A percentile compares a stretch with the other conserved stretches of the same genome.
phyloP scores from a whole-genome alignment of 805 yeast species.

The Saccharomycopsis fibuligera region DNA sequence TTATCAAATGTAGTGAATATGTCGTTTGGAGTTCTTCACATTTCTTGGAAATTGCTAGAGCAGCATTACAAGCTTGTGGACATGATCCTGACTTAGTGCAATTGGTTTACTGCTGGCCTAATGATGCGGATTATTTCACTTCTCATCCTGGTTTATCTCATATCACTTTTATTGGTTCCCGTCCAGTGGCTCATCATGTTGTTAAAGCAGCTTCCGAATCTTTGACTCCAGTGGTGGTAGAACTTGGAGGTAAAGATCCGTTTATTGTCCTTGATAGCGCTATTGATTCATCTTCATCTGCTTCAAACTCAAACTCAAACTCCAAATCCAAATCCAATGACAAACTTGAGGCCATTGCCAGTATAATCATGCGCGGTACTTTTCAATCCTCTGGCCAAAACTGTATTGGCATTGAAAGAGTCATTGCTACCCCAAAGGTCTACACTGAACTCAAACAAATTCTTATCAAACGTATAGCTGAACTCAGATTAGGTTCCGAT shows the following conservation, averaged over 20 bases:
- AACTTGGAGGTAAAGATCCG: conserved; percentile 95
- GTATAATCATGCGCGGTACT: conserved; percentile 87
- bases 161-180: conserved; percentile 93
- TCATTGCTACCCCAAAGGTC: conserved; percentile 66
- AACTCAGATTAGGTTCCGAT: conserved; percentile 78
- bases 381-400: conserved; percentile 98
- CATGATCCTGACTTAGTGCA: conserved; percentile 81
- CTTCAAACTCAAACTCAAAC: too few relatives aligned
- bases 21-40: conserved; percentile 91
- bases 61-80: conserved; percentile 67
- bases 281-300: conserved; percentile 41
- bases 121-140: conserved; percentile 80
- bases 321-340: conserved; percentile 23
- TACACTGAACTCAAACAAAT: conserved; percentile 58
- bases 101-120: conserved; percentile 82
- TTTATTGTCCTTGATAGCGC: conserved; percentile 81
- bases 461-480: conserved; percentile 50
- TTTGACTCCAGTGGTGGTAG: conserved; percentile 93
- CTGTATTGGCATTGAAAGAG: conserved; percentile 95
- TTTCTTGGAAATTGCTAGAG: conserved; percentile 64
- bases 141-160: conserved; percentile 79
- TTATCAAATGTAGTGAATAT: conserved; percentile 91
- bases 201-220: conserved; percentile 74
- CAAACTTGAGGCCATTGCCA: conserved; percentile 48
- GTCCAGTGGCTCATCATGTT: conserved; percentile 87